Evolutionary conservation across 495 filamentous ascomycete species (phyloP).

Genomic region (Hypoxylon subgilvum): DNA sequence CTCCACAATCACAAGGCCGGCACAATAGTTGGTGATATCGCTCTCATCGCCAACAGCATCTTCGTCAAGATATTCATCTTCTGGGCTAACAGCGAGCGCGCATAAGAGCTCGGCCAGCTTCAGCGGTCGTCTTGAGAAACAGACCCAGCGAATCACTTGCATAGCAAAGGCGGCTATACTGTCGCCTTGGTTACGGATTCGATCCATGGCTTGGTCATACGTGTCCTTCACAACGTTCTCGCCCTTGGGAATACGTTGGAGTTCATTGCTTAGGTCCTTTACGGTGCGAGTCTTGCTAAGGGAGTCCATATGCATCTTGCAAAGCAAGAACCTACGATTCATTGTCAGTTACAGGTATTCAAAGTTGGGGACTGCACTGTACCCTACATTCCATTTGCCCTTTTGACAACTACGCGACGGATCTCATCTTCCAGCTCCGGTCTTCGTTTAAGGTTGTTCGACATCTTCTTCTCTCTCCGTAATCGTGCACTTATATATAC

Average conservation of each 20-base stretch:
- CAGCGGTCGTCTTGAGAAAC: slow-evolving; percentile 37
- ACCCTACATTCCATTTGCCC: slow-evolving; percentile 31
- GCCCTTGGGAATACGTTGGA: slow-evolving; percentile 31
- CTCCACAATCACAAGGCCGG: slow-evolving; percentile 46
- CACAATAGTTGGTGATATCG: slow-evolving; percentile 41
- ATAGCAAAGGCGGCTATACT: slow-evolving; percentile 39
- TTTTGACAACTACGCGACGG: slow-evolving; percentile 23
- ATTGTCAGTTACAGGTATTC: not conserved
- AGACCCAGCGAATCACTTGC: slow-evolving; percentile 42
- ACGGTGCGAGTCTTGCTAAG: slow-evolving; percentile 45
- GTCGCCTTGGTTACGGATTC: slow-evolving; percentile 45
- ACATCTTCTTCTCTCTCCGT: slow-evolving; percentile 32
- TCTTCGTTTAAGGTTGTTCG: slow-evolving; percentile 29
- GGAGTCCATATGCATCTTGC: slow-evolving; percentile 47
- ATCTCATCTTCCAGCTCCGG: slow-evolving; percentile 34
- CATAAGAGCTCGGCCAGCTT: slow-evolving; percentile 42
- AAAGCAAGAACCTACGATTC: slow-evolving; percentile 49
- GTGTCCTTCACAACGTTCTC: slow-evolving; percentile 39
- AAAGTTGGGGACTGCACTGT: not conserved
- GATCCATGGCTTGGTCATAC: slow-evolving; percentile 48
- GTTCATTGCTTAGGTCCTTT: slow-evolving; percentile 37
- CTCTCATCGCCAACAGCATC: slow-evolving; percentile 36
- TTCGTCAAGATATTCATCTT: slow-evolving; percentile 34
- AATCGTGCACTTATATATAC: slow-evolving; percentile 44
- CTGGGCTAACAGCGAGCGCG: slow-evolving; percentile 43